Evolutionary conservation across 2,329 filamentous ascomycete species (phyloP).

Genomic region (Pestalotiopsis sp.): DNA sequence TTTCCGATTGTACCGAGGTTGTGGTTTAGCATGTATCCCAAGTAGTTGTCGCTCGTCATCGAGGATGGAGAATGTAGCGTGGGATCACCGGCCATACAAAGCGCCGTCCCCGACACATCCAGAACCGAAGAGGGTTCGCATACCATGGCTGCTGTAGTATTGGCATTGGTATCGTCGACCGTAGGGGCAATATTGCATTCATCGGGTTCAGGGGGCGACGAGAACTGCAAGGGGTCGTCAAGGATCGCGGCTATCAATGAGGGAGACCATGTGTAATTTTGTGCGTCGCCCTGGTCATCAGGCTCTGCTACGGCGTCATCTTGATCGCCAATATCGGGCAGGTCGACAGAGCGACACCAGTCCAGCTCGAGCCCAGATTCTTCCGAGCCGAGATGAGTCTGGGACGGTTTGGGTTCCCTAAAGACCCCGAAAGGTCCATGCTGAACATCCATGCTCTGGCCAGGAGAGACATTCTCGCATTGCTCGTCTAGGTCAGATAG

Average conservation of each 20-base stretch:
- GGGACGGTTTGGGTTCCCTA: background rate
- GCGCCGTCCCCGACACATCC: slow-evolving; percentile 1
- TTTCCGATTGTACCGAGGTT: background rate
- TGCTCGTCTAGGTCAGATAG: slow-evolving; percentile 33
- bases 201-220: background rate
- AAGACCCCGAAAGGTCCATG: slow-evolving; percentile 19
- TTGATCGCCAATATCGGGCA: background rate
- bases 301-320: background rate
- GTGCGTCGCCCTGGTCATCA: background rate
- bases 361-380: background rate
- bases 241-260: background rate
- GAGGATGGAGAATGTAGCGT: background rate
- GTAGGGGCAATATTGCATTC: background rate
- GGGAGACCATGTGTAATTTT: background rate
- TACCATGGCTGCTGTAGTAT: background rate
- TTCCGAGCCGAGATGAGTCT: background rate
- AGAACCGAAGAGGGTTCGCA: background rate
- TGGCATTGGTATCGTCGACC: background rate
- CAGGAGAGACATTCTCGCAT: slow-evolving; percentile 19
- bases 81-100: slow-evolving; percentile 2
- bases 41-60: background rate
- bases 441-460: slow-evolving; percentile 14
- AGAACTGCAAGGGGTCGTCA: background rate
- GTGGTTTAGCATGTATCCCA: background rate
- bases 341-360: background rate